Evolutionary conservation across 2,329 filamentous ascomycete species (phyloP), one percentile per base, ranked within the genome.

Genomic region (Diaporthe sp.): DNA sequence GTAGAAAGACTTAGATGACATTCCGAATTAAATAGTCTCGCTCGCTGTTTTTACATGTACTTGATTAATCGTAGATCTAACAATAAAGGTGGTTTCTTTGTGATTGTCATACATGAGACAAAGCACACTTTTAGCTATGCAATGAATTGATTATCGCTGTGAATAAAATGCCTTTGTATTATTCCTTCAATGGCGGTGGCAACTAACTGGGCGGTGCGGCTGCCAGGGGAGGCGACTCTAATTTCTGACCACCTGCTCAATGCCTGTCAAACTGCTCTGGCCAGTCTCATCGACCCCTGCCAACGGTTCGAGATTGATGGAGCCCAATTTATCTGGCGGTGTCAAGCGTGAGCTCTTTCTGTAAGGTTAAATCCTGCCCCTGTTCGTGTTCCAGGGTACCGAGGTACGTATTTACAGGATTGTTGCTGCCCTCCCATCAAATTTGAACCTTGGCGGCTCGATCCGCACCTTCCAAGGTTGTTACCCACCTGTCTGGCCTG

Each of bases 321-420:
- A 22, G 25, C 40, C 28, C 30, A 68, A 68, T 54, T n/a, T 68
- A 54, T 54, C 64, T 54, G 47, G 47, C 22, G 45, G 30, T 28
- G 64, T 67, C 45, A 52, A 40, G 30, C 35, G n/a, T 67, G 64
- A 67, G 61, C 30, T 67, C 42, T 52, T 52, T 3, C 10, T 22
- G 25, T 64, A 64, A 64, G 60, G 60, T 64, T 64, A 64, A 47
- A 64, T 64, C 9, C 58, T 45, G 35, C 58, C 58, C 58, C 60
- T 64, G 40, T 64, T 28, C 17, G n/a, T n/a, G n/a, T n/a, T 12
- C n/a, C 35, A 28, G 42, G n/a, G 58, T 19, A 42, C n/a, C 25
- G 10, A 30, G n/a, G 38, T 45, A 13, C 55, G 8, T n/a, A n/a
- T n/a, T 17, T 47, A 9, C 4, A 22, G 28, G 7, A 17, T 19